Evolutionary conservation across 2,329 filamentous ascomycete species (phyloP), one percentile per base, ranked within the genome.

Genomic region (Botryotinia calthae): DNA sequence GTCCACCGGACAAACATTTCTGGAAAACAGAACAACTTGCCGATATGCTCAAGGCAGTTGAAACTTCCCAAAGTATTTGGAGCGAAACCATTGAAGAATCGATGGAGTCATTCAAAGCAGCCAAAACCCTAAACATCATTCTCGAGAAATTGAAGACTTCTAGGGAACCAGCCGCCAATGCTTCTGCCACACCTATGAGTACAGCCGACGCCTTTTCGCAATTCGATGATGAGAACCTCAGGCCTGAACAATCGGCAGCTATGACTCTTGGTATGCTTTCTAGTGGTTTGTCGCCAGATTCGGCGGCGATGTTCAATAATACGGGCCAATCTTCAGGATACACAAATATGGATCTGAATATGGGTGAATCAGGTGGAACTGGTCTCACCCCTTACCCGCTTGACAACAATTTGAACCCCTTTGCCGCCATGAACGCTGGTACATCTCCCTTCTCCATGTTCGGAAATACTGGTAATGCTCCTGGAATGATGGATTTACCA

Each of bases 41-140:
- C 44, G 92, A 93, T 76, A 97, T 98, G 93, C 86, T 96, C 44
- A 83, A 85, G 34, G 88, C 90, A 1, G 87, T 98, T 4, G 91
- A 95, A 79, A 87, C 87, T 28, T 92, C 92, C 14, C 87, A 89
- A 63, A 85, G 87, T 28, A 96, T 98, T 72, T 98, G 95, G 94
- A 90, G 91, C 66, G 89, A 89, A 16, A 85, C 94, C 18, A 88
- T 90, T 4, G 91, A 96, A 71, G 86, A 90, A 37, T 96, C 92
- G 1, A 91, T 98, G 83, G 95, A 98, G 77, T 94, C 95, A 0
- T 95, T 91, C 84, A 98, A 98, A 83, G 95, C 94, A 1, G 89
- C 89, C 58, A 89, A 89, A 59, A 87, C 95, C 37, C 85, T 98
- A n/a, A 90, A 90, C 34, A 90, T 98, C 69, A 94, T 98, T 88